Base-by-base conservation (phyloP, 345 rosid species). In the Pistacia integerrima region DNA sequence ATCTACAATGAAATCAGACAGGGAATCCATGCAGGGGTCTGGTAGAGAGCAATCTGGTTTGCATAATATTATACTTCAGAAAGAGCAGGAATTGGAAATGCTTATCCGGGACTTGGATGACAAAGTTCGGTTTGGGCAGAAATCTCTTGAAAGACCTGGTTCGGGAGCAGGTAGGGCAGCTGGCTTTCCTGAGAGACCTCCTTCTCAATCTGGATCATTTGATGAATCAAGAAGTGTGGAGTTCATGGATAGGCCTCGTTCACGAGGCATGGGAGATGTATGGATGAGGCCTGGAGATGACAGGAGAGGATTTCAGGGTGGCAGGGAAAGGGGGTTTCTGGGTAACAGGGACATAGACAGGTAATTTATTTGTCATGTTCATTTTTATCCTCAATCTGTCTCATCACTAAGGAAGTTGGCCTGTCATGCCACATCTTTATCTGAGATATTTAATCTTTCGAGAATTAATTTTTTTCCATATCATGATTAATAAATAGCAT, bases 291-390 rank as follows among this genome's bases (percentile, higher is more conserved):
- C 82, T 63, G 79, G 67, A 79, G 93, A 89, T 70, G 97, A 92
- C 41, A 85, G 97, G 89, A 89, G 92, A 87, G 68, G 83, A 80
- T 89, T 86, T 80, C 95, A 88, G 74, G 92, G 93, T 84, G 88
- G 91, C 80, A 90, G 89, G 81, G 99, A 94, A 67, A 88, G 92
- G 74, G 97, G 94, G 74, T 96, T 87, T 86, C 83, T 91, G 68
- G 89, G 84, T 74, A 84, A 79, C 86, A 86, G 94, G 75, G 90
- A 93, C 73, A 79, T 84, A 10, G 89, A 88, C 87, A 88, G 98
- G 98, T 96, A 80, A 85, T 57, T 30, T 66, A 16, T 54, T 12
- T 54, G 46, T 80, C 48, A 55, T 57, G 8, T 75, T 9, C 25
- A 22, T 75, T 62, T 58, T 11, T 61, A 48, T n/a, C 64, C 44